Percentiles rank a stretch among this genome's conserved stretches.
Conservation (phyloP, 257 asterid species). For the Petrea volubilis region DNA sequence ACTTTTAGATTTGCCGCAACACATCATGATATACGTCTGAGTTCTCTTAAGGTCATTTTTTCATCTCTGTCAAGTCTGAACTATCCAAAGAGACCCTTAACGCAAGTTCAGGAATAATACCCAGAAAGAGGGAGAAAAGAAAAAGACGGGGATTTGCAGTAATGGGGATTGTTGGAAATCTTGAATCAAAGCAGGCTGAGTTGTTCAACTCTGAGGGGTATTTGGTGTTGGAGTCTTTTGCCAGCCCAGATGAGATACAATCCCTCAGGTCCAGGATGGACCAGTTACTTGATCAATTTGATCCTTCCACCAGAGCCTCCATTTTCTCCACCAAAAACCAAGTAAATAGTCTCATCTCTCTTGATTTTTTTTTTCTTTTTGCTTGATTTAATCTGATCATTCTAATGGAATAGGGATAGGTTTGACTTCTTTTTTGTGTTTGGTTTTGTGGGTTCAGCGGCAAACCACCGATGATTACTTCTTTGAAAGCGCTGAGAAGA, state of each 20-base stretch:
- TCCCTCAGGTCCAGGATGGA: constrained; percentile 71
- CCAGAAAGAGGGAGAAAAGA: background rate
- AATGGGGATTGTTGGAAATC: constrained; percentile 40
- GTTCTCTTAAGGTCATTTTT: too few species aligned
- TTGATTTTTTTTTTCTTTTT: background rate
- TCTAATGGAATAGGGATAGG: background rate
- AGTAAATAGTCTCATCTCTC: constrained; percentile 36
- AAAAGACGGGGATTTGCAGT: background rate
- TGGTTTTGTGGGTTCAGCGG: constrained; percentile 46
- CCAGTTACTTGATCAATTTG: constrained; percentile 66
- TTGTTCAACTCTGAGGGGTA: constrained; percentile 62
- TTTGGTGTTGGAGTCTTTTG: constrained; percentile 76
- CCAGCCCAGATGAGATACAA: constrained; percentile 59
- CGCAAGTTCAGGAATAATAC: too few species aligned
- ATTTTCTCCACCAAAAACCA: constrained; percentile 92
- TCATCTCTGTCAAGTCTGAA: too few species aligned
- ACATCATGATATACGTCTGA: too few species aligned
- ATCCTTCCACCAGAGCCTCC: constrained; percentile 58
- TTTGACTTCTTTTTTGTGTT: constrained; percentile 13
- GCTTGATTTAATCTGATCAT: background rate
- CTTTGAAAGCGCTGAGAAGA: constrained; percentile 88
- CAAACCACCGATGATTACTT: constrained; percentile 72
- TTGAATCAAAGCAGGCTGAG: constrained; percentile 36
- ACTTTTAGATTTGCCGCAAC: too few species aligned
- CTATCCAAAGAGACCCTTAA: too few species aligned